Base-by-base conservation (phyloP, 768 basidiomycete species). In the Dioszegia crocea region DNA sequence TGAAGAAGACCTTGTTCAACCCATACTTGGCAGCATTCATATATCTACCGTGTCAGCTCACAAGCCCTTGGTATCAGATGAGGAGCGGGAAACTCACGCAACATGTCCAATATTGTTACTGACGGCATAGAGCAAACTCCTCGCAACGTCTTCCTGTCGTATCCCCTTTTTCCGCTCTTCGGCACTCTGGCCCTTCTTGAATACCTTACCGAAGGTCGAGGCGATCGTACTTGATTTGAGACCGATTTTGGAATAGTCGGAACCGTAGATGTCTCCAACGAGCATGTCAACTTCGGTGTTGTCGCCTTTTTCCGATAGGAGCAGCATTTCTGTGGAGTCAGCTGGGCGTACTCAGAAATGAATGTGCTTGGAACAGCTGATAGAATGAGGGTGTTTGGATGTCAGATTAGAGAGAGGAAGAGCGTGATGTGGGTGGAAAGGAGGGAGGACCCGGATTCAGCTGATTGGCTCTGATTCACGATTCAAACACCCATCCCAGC, bases 21-120 rank as follows among this genome's bases (percentile, higher is more conserved):
- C 89, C 86, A 77, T 98, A 96, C 80, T 98, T 98, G 76, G 98
- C 96, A 56, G 96, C 96, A 76, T 99, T 98, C 96, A 99, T 98
- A 78, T 92, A 97, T 46, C 91, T 94, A 74, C 27, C 40, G 29
- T 3, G 4, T 29, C 43, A 53, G 46, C 29, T 27, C 27, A 31
- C 24, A n/a, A n/a, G n/a, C n/a, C n/a, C 14, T 14, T 33, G 24
- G 29, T 8, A 31, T 27, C n/a, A 26, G 26, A 16, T 9, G 40
- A 56, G 65, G 60, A 39, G 44, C 44, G 12, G 38, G 10, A 56
- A 4, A 87, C 92, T 76, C 78, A 99, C 94, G 96, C 96, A 80
- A 99, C 97, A 78, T 99, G 96, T 16, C 96, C 96, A 66, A 99
- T 99, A 77, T 99, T 99, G 79, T 99, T 99, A 68, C 90, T 93